Percentiles rank a stretch among this genome's conserved stretches.
phyloP scores from a whole-genome alignment of 306 rosid species.

The Calophaca sinica region DNA sequence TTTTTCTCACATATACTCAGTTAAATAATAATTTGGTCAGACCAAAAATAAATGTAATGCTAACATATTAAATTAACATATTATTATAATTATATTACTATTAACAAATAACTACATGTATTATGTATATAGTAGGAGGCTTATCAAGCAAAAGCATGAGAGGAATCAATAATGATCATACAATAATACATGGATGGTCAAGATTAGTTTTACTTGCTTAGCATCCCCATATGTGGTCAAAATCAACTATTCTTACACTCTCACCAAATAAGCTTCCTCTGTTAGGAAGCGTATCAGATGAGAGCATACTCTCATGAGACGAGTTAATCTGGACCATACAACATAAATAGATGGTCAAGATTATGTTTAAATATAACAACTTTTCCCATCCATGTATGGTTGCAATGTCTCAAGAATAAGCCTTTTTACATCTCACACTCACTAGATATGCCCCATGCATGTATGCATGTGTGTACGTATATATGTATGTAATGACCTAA shows the following conservation, averaged over 20 bases:
- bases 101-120: background rate
- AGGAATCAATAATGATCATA: background rate
- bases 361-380: too few species aligned
- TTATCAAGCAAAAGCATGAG: background rate
- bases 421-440: background rate
- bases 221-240: background rate
- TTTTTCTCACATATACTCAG: background rate
- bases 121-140: background rate
- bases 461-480: background rate
- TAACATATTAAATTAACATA: background rate
- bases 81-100: background rate
- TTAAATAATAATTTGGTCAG: background rate
- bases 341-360: too few species aligned
- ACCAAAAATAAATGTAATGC: slow-evolving; percentile 6
- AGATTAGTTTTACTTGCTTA: background rate
- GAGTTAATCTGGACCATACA: too few species aligned
- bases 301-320: too few species aligned
- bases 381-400: background rate
- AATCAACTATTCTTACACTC: background rate
- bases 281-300: background rate
- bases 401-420: background rate
- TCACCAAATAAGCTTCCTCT: background rate
- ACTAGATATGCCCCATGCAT: background rate
- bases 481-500: background rate
- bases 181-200: background rate